phyloP scores from a whole-genome alignment of 257 asterid genomes.

The Nyctanthes arbortristis region DNA sequence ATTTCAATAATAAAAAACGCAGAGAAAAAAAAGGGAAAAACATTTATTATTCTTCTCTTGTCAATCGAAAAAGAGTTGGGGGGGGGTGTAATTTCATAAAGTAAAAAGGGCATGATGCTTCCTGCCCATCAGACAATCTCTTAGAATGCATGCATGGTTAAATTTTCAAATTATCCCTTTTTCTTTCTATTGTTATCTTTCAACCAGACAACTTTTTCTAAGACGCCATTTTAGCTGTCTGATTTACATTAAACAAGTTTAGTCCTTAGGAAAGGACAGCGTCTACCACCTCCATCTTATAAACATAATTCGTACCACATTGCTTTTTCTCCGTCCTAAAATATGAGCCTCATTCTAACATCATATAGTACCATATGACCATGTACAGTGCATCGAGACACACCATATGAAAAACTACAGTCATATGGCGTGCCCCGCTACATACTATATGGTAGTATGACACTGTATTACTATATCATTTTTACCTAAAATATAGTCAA shows the following conservation, averaged over 20 bases:
- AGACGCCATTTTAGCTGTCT: not conserved
- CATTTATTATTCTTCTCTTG: conserved; percentile 22
- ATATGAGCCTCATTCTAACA: too few relatives aligned
- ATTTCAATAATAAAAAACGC: not conserved
- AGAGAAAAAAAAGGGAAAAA: too few relatives aligned
- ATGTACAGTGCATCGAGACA: too few relatives aligned
- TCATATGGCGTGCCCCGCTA: too few relatives aligned
- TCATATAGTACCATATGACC: too few relatives aligned
- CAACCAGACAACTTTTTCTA: not conserved
- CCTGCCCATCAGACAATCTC: conserved; percentile 21
- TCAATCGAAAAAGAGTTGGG: conserved; percentile 24
- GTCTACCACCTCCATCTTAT: too few relatives aligned
- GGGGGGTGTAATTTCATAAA: not conserved
- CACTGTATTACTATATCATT: too few relatives aligned
- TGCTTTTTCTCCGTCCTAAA: too few relatives aligned
- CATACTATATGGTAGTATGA: too few relatives aligned
- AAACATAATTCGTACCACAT: too few relatives aligned
- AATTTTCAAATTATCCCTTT: not conserved
- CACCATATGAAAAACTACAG: too few relatives aligned
- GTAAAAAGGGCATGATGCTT: conserved; percentile 18
- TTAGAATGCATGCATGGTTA: not conserved
- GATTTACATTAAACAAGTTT: not conserved
- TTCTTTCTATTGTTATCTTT: conserved; percentile 6
- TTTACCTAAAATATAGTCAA: too few relatives aligned
- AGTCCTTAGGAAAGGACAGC: not conserved